Evolutionary conservation across 73 alveolate species (phyloP), one percentile per base, ranked within the genome.

Genomic region (Paramecium tetraurelia): DNA sequence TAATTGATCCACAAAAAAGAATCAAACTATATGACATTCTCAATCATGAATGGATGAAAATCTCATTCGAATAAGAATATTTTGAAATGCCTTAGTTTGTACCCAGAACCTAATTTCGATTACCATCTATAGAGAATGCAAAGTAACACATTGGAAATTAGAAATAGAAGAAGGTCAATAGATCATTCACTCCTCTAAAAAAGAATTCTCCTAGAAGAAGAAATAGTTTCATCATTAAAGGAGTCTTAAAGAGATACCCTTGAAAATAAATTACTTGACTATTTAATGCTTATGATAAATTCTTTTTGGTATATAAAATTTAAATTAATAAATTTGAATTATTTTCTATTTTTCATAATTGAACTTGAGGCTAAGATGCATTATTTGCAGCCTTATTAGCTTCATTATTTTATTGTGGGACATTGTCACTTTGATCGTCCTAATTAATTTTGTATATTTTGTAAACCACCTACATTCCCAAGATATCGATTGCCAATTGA

Each of bases 1-100:
- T 77, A 40, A 59, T 41, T 27, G 89, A 77, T 77, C 70, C 89
- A 0, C 18, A 7, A 41, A 35, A 77, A 77, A 77, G 89, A 77
- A 77, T 77, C 9, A 77, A 41, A 44, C 71, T 77, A 1, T 77
- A 77, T 18, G 89, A 77, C n/a, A 77, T 77, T 4, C 68, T 41
- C 9, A 41, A 22, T 31, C 89, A 77, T 21, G 89, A 77, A 21
- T 77, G 89, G 89, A 59, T 59, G 77, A 59, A 22, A 21, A 59
- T 59, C 20, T 59, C 77, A 22, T 59, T 59, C 4, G 77, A 59
- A 29, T 59, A 59, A 21, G 77, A 59, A 59, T 59, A 59, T 29
- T 59, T 59, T 59, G 77, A 59, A 59, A 59, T 59, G 77, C 77
- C 77, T 24, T 22, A 22, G 9, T 14, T 20, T 59, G 36, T 59